These are phyloP conservation scores for Oryza rufipogon DNA, from an alignment of 176 grass and related monocot genomes.

Conservation along the genomic window DNA sequence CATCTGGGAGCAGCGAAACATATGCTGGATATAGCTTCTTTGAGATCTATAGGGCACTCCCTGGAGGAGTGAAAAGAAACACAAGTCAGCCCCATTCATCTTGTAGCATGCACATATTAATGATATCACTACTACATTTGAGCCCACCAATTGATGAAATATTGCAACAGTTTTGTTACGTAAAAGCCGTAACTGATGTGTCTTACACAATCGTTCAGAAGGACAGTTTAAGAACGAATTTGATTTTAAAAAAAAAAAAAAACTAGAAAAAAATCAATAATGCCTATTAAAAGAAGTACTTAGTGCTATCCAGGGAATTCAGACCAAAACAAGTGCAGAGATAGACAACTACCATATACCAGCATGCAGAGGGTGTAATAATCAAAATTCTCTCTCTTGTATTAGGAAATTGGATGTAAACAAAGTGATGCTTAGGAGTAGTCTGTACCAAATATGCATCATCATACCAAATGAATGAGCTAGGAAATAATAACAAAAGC, in stretches of 20 bases:
- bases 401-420: background rate
- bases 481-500: slow-evolving; percentile 16
- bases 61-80: slow-evolving; percentile 49
- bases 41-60: slow-evolving; percentile 97
- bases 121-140: background rate
- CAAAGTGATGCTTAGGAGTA: background rate
- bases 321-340: background rate
- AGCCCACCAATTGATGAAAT: background rate
- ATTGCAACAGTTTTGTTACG: background rate
- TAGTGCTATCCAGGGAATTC: background rate
- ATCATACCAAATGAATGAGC: background rate
- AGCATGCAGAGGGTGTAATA: background rate
- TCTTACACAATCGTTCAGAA: background rate
- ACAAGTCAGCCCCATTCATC: slow-evolving; percentile 10
- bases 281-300: background rate
- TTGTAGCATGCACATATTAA: background rate
- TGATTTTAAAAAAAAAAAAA: background rate
- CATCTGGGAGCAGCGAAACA: slow-evolving; percentile 98
- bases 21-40: slow-evolving; percentile 98
- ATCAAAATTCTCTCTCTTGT: background rate
- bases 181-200: background rate
- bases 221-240: background rate
- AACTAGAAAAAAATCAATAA: background rate
- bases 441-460: background rate
- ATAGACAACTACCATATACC: background rate